Percentiles rank a stretch among this genome's conserved stretches.
phyloP scores from a whole-genome alignment of 805 yeast species.

The Candida rishiriensis region DNA sequence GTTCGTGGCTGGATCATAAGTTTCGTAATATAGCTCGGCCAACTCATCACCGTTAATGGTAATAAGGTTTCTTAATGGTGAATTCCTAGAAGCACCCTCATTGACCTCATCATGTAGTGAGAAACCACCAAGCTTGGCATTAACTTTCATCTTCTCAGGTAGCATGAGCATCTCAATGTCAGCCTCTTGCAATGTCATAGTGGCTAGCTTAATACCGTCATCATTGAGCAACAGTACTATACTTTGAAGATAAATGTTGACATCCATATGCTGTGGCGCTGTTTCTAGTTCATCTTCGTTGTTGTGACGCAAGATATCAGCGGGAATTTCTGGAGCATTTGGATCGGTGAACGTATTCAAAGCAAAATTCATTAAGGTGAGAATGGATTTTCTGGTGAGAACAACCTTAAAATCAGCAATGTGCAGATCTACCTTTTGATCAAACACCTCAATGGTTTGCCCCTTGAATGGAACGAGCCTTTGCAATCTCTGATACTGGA shows the following conservation, averaged over 20 bases:
- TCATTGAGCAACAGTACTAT: slow-evolving; percentile 74
- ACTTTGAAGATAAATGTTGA: slow-evolving; percentile 65
- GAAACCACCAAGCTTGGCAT: slow-evolving; percentile 71
- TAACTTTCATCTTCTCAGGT: slow-evolving; percentile 74
- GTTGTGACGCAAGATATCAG: slow-evolving; percentile 68
- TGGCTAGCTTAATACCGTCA: slow-evolving; percentile 77
- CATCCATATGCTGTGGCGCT: slow-evolving; percentile 72
- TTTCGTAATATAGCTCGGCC: slow-evolving; percentile 81
- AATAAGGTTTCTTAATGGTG: slow-evolving; percentile 59
- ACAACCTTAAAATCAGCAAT: slow-evolving; percentile 77
- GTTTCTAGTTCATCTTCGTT: slow-evolving; percentile 49
- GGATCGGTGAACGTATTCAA: slow-evolving; percentile 89
- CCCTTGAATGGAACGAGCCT: slow-evolving; percentile 53
- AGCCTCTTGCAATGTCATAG: slow-evolving; percentile 71
- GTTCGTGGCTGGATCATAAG: slow-evolving; percentile 57
- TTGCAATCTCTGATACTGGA: slow-evolving; percentile 55
- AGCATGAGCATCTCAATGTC: slow-evolving; percentile 57
- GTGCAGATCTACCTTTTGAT: slow-evolving; percentile 67
- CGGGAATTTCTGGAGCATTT: slow-evolving; percentile 59
- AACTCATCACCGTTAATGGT: slow-evolving; percentile 74
- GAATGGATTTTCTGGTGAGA: slow-evolving; percentile 68
- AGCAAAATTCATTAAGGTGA: slow-evolving; percentile 75
- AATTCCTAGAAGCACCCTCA: slow-evolving; percentile 54
- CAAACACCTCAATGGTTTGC: slow-evolving; percentile 61
- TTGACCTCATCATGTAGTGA: slow-evolving; percentile 72